Evolutionary conservation across 345 rosid genomes (phyloP).

Genomic region (Melaleuca alternifolia): DNA sequence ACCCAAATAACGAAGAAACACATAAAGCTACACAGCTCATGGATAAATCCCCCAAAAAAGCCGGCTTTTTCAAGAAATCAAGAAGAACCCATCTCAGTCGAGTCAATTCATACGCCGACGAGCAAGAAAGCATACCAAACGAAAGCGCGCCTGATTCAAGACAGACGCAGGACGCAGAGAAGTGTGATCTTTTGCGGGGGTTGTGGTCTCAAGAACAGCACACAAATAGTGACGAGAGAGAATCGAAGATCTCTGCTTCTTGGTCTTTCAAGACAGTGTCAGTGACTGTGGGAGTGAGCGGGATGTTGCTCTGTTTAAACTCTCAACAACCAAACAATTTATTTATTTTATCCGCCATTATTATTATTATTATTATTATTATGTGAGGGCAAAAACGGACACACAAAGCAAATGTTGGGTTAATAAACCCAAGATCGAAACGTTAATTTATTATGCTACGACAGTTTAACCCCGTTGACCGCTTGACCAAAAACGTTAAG

Average conservation of each 20-base stretch:
- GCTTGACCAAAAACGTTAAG: not conserved
- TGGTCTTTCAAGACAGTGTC: not conserved
- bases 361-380: not conserved
- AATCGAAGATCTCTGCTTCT: not conserved
- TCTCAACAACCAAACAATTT: not conserved
- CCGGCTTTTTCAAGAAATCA: not conserved
- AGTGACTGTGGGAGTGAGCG: not conserved
- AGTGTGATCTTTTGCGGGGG: not conserved
- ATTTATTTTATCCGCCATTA: not conserved
- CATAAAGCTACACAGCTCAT: not conserved
- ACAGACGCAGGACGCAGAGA: not conserved
- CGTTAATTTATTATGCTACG: not conserved
- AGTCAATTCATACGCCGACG: not conserved
- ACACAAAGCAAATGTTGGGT: not conserved
- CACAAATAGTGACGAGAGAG: not conserved
- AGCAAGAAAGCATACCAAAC: not conserved
- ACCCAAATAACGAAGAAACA: not conserved
- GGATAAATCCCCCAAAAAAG: not conserved
- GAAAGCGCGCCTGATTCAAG: not conserved
- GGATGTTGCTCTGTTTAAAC: conserved; percentile 4
- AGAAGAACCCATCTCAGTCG: not conserved
- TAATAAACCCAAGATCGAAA: not conserved
- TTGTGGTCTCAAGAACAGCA: not conserved
- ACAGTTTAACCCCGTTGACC: not conserved
- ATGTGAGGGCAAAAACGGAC: not conserved